Evolutionary conservation across 495 filamentous ascomycete species (phyloP), one percentile per base, ranked within the genome.

Genomic region (Massariosphaeria phaeospora): DNA sequence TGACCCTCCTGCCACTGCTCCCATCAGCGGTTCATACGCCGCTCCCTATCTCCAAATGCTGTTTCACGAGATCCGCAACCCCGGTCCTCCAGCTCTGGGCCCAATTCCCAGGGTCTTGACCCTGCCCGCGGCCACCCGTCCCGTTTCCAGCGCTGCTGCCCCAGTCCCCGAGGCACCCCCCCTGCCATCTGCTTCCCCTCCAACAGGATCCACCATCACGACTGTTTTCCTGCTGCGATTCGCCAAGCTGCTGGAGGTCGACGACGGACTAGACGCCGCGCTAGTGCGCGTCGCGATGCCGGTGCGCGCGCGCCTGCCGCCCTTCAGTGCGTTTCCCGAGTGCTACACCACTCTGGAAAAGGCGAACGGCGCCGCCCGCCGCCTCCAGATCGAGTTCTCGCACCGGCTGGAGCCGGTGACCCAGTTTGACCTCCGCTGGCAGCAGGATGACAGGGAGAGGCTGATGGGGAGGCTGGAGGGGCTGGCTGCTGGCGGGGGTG

Each of bases 341-440:
- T 3, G 15, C 8, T 48, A 41, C 44, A 48, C 44, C n/a, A 43
- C 11, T 12, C 44, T 48, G 1, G 25, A 25, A 24, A n/a, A 7
- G 11, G 53, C 44, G 7, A 57, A 57, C 34, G 44, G 53, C 1
- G 43, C 53, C 2, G 53, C 53, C 6, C 26, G 27, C 1, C 10
- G 24, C 17, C 26, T 57, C 2, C 53, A 57, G 25, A 43, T 57
- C 15, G 25, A 48, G 24, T 1, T 55, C 33, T 41, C 25, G 25
- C 34, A 34, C 20, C 15, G 43, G 29, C 31, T 43, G 34, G 26
- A 42, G 3, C 15, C 35, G 3, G 11, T 43, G 13, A 18, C 13
- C 26, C 7, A 33, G 20, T 4, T 11, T 11, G 34, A 26, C 3
- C n/a, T 24, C 10, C 24, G 31, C 17, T 55, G 43, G 44, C 53